Percentiles rank a stretch among this genome's conserved stretches.
phyloP scores from a whole-genome alignment of 2,329 filamentous ascomycete genomes.

The Fusarium sp. region DNA sequence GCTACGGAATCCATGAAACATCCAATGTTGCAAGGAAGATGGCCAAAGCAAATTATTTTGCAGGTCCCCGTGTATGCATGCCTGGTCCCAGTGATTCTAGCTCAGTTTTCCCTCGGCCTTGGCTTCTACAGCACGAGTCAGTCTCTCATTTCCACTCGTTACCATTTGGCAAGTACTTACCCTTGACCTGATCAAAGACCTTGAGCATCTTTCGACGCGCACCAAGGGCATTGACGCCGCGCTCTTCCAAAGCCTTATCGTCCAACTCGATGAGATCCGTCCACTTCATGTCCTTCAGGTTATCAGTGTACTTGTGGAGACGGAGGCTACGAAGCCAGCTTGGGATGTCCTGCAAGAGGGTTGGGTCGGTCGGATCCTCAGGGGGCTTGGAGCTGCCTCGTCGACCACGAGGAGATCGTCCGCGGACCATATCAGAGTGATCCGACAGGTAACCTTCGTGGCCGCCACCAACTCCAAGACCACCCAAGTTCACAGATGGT shows the following conservation, averaged over 20 bases:
- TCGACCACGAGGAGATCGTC: constrained; percentile 91
- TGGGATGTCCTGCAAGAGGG: constrained; percentile 93
- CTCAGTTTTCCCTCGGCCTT: constrained; percentile 80
- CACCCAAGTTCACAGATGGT: constrained; percentile 78
- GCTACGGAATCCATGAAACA: constrained; percentile 18
- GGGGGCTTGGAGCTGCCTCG: constrained; percentile 97
- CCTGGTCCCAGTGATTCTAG: constrained; percentile 50
- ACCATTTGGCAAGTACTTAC: constrained; percentile 57
- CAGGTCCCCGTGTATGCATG: constrained; percentile 27
- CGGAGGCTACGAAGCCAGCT: constrained; percentile 95
- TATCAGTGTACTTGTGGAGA: constrained; percentile 98
- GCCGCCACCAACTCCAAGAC: constrained; percentile 77
- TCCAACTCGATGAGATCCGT: constrained; percentile 92
- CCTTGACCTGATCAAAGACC: constrained; percentile 97
- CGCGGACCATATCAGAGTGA: constrained; percentile 91
- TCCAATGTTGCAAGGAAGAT: constrained; percentile 15
- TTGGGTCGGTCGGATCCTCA: constrained; percentile 95
- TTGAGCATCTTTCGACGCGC: constrained; percentile 98
- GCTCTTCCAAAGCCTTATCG: constrained; percentile 92
- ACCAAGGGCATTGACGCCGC: constrained; percentile 94
- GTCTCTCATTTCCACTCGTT: constrained; percentile 6
- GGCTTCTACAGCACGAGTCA: constrained; percentile 68
- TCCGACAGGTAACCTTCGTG: constrained; percentile 94
- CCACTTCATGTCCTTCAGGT: constrained; percentile 98
- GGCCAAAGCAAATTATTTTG: constrained; percentile 10